These are phyloP conservation scores for Melanogaster broomeanus DNA, from an alignment of 768 basidiomycete species.

Conservation along the genomic window DNA sequence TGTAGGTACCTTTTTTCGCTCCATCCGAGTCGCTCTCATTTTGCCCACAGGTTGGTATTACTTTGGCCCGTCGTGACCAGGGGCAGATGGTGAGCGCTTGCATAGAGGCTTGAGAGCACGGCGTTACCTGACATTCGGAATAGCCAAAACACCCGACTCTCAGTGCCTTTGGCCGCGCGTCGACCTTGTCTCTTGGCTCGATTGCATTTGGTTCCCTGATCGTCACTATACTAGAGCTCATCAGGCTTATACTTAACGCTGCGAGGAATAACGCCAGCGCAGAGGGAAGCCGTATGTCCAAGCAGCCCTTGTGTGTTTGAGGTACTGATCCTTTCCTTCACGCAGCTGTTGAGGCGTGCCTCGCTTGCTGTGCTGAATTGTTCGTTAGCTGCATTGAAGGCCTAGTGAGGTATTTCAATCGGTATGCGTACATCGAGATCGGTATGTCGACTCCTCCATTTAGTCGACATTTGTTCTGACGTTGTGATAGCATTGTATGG, in stretches of 20 bases:
- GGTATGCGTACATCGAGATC: slow-evolving; percentile 85
- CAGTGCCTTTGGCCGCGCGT: slow-evolving; percentile 71
- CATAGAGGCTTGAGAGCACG: background rate
- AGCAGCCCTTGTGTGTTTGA: background rate
- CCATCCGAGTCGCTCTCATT: no score
- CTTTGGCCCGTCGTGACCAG: slow-evolving; percentile 69
- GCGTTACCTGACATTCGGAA: background rate
- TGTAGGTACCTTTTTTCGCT: slow-evolving; percentile 27
- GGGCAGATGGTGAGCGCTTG: slow-evolving; percentile 56
- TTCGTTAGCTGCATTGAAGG: slow-evolving; percentile 71
- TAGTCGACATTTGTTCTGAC: background rate
- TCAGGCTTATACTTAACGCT: slow-evolving; percentile 60
- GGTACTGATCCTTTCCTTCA: background rate
- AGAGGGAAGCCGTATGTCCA: slow-evolving; percentile 63
- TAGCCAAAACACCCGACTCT: slow-evolving; percentile 73
- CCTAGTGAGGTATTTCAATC: slow-evolving; percentile 80
- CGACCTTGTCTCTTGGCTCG: slow-evolving; percentile 78
- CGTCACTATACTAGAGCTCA: slow-evolving; percentile 74
- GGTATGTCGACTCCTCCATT: slow-evolving; percentile 38
- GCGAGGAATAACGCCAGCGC: slow-evolving; percentile 59
- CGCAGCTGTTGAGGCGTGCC: slow-evolving; percentile 67
- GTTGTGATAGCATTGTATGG: slow-evolving; percentile 67
- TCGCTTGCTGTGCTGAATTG: slow-evolving; percentile 80
- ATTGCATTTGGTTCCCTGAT: slow-evolving; percentile 86
- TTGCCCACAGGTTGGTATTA: slow-evolving; percentile 64